Evolutionary conservation across 2,329 filamentous ascomycete species (phyloP), one percentile per base, ranked within the genome.

Genomic region (Stachybotrys echinatus): DNA sequence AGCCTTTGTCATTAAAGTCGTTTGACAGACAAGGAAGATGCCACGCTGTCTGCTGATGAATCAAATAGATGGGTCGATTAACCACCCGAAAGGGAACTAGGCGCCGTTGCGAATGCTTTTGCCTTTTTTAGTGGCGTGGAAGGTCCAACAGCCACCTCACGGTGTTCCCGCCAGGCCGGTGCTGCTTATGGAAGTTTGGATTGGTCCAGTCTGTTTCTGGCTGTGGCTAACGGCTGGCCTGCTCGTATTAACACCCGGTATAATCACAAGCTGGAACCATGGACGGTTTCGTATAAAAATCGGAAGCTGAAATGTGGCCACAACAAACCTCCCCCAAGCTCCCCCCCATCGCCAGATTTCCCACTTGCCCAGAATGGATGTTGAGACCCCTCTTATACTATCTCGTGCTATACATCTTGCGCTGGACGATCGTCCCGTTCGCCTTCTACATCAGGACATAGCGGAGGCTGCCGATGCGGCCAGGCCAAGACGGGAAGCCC

Each of bases 11-110:
- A n/a, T n/a, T n/a, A n/a, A n/a, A n/a, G n/a, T n/a, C n/a, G n/a
- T n/a, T n/a, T n/a, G n/a, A n/a, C n/a, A n/a, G n/a, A n/a, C n/a
- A n/a, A n/a, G 45, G 34, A 61, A 61, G 56, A 61, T 57, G 59
- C 53, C 59, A 61, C 59, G 59, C 58, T 61, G 58, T 52, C 50
- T 54, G 52, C 47, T 54, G 42, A 45, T 45, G 42, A 45, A 45
- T 45, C 42, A 45, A 34, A 34, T 34, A 34, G 14, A 34, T 34
- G 27, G 14, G 27, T 34, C 27, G 27, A 34, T 14, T 8, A 34
- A 34, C 14, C 10, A 10, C 27, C 27, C 27, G 27, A 34, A 34
- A 34, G 10, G 27, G 27, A 8, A 34, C 10, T 14, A 34, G 27
- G 27, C 27, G 27, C 27, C 27, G 27, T 8, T 34, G 14, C n/a